Percentiles rank a stretch among this genome's conserved stretches.
phyloP scores from a whole-genome alignment of 345 rosid species.

The Ailanthus altissimus region DNA sequence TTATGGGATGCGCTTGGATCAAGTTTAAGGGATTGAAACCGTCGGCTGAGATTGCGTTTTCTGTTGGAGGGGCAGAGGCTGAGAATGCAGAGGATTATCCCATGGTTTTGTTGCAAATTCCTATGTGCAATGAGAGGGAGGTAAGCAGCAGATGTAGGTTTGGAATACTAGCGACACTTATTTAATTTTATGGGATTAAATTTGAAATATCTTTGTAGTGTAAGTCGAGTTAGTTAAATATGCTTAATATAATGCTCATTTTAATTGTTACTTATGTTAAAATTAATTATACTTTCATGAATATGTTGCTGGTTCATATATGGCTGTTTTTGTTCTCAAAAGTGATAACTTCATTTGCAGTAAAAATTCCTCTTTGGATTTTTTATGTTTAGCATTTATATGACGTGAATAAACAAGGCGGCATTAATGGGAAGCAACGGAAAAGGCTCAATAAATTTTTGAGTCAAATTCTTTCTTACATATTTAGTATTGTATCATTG shows the following conservation, averaged over 20 bases:
- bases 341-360: background rate
- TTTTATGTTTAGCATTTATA: background rate
- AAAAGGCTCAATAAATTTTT: background rate
- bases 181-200: background rate
- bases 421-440: background rate
- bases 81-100: conserved; percentile 60
- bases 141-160: conserved; percentile 75
- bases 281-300: background rate
- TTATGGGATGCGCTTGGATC: conserved; percentile 82
- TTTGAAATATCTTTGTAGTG: background rate
- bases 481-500: background rate
- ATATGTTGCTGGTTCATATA: background rate
- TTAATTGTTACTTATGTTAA: background rate
- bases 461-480: background rate
- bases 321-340: background rate
- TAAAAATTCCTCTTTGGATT: background rate
- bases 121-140: conserved; percentile 99
- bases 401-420: background rate
- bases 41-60: conserved; percentile 43
- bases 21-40: conserved; percentile 68
- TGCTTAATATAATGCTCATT: background rate
- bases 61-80: conserved; percentile 30
- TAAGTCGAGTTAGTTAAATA: background rate
- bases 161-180: conserved; percentile 9
- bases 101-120: conserved; percentile 92